Percentiles rank a stretch among this genome's conserved stretches.
phyloP scores from a whole-genome alignment of 768 basidiomycete species.

The Tricholoma sp. region DNA sequence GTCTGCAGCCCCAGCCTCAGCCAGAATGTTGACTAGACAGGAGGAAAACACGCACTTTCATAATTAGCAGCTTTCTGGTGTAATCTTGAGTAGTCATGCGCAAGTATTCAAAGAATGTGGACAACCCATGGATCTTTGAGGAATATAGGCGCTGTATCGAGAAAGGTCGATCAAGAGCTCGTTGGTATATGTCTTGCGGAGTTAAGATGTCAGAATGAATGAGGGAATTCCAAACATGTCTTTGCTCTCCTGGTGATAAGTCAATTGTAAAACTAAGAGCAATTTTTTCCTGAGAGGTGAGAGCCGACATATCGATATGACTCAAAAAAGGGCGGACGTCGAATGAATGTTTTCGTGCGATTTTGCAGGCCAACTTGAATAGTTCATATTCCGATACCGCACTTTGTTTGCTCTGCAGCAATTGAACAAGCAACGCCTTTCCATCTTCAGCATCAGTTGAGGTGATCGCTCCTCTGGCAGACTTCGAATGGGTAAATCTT shows the following conservation, averaged over 20 bases:
- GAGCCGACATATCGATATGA: constrained; percentile 53
- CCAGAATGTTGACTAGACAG: not conserved
- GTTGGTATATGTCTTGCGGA: constrained; percentile 43
- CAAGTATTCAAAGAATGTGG: constrained; percentile 60
- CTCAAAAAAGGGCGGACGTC: constrained; percentile 41
- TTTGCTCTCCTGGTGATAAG: constrained; percentile 35
- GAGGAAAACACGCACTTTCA: constrained; percentile 38
- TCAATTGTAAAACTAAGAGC: constrained; percentile 39
- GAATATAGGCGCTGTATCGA: constrained; percentile 58
- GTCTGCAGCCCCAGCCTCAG: constrained; percentile 31
- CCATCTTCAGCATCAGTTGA: constrained; percentile 31
- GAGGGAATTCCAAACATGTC: constrained; percentile 60
- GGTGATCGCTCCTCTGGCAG: constrained; percentile 18
- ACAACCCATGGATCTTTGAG: constrained; percentile 44
- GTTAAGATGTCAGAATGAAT: constrained; percentile 56
- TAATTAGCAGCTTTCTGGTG: constrained; percentile 49
- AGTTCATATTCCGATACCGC: constrained; percentile 60
- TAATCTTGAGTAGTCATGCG: constrained; percentile 51
- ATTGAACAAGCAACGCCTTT: constrained; percentile 33
- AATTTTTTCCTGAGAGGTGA: constrained; percentile 49
- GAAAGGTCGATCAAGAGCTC: constrained; percentile 47
- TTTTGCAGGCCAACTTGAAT: constrained; percentile 42
- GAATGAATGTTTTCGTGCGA: constrained; percentile 40
- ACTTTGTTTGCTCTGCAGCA: constrained; percentile 47
- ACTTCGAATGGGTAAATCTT: constrained; percentile 30